Evolutionary conservation across 306 rosid genomes (phyloP).

Genomic region (Cyclanthera cordifolia): DNA sequence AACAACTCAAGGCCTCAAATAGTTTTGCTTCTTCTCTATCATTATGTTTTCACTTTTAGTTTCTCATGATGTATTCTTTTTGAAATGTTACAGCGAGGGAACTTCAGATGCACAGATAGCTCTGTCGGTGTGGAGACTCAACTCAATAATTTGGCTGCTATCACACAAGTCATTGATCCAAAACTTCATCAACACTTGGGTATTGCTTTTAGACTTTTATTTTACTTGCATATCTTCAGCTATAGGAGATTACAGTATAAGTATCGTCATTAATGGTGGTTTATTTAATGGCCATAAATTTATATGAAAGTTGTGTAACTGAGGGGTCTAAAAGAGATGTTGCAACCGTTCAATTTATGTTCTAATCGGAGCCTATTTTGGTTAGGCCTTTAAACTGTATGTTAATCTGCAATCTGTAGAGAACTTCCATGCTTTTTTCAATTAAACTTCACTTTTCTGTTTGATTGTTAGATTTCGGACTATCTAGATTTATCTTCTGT

Average conservation of each 20-base stretch:
- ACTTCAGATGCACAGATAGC: constrained; percentile 77
- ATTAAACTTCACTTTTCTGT: background rate
- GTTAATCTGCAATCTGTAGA: background rate
- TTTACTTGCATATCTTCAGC: constrained; percentile 2
- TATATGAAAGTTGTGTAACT: background rate
- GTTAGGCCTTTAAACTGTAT: background rate
- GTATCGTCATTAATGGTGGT: background rate
- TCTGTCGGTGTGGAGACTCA: constrained; percentile 89
- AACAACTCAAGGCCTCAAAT: background rate
- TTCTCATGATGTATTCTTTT: constrained; percentile 27
- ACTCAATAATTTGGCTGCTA: constrained; percentile 64
- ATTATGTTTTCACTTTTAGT: constrained; percentile 19
- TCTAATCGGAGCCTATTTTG: background rate
- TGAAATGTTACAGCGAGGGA: constrained; percentile 65
- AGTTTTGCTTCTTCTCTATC: constrained; percentile 1
- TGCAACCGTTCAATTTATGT: background rate
- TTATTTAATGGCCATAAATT: background rate
- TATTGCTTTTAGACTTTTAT: constrained; percentile 26
- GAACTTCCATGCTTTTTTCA: background rate
- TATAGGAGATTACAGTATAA: background rate
- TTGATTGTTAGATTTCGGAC: background rate
- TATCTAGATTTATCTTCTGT: background rate
- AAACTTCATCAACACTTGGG: constrained; percentile 96
- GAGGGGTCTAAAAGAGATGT: background rate
- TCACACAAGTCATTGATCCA: constrained; percentile 93